phyloP scores from a whole-genome alignment of 2,329 filamentous ascomycete species.

The Fusarium coffeatum region DNA sequence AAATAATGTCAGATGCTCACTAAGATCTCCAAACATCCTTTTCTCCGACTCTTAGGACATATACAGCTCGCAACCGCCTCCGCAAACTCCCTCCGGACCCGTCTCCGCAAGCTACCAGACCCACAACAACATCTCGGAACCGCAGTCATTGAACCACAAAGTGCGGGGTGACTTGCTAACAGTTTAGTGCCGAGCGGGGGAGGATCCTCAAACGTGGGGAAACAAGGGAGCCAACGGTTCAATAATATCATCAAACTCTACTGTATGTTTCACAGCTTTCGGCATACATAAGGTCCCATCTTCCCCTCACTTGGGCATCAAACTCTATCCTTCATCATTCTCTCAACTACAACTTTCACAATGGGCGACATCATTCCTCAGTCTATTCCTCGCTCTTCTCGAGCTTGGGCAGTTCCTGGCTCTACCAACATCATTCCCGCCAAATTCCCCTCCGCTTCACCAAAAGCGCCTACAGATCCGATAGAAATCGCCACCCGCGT shows the following conservation, averaged over 20 bases:
- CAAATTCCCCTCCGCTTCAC: conserved; percentile 53
- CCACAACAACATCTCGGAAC: conserved; percentile 5
- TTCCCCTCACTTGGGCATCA: conserved; percentile 19
- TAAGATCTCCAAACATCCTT: not conserved
- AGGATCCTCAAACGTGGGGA: conserved; percentile 19
- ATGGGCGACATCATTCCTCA: conserved; percentile 41
- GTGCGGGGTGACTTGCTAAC: conserved; percentile 5
- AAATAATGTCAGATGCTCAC: accelerated
- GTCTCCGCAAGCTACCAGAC: not conserved
- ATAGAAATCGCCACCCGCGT: conserved; percentile 53
- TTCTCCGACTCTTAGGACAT: not conserved
- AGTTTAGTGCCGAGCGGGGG: conserved; percentile 3
- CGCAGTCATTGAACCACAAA: not conserved
- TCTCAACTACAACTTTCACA: not conserved
- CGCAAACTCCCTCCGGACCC: conserved; percentile 2
- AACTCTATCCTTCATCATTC: not conserved
- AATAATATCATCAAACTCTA: not conserved
- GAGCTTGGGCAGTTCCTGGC: conserved; percentile 56
- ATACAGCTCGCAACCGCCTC: conserved; percentile 2
- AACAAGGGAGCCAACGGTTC: not conserved
- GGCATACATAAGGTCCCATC: conserved; percentile 6
- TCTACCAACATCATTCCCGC: conserved; percentile 65
- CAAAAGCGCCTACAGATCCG: conserved; percentile 49
- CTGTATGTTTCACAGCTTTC: conserved; percentile 18
- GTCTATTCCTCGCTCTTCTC: conserved; percentile 41